These are phyloP conservation scores for Colletotrichum tofieldiae DNA, from an alignment of 2,329 filamentous ascomycete genomes.

Conservation along the genomic window DNA sequence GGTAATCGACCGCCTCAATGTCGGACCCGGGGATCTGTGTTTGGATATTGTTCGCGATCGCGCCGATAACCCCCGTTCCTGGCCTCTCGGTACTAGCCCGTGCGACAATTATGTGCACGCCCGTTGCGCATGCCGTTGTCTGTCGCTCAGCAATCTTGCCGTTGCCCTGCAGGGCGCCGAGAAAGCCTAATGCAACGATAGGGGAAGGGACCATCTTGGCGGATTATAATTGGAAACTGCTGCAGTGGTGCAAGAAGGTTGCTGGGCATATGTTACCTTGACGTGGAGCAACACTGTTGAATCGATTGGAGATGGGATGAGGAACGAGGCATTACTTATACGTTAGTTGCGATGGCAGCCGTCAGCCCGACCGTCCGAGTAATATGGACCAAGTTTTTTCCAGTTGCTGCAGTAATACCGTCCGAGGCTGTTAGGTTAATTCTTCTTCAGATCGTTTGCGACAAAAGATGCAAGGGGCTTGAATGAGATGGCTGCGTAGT, in stretches of 20 bases:
- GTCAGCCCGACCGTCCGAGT: not conserved
- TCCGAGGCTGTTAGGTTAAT: not conserved
- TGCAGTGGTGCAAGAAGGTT: not conserved
- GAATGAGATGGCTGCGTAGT: not conserved
- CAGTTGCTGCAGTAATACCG: not conserved
- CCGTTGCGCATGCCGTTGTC: conserved; percentile 50
- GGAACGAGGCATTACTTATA: conserved; percentile 23
- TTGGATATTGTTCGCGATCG: conserved; percentile 52
- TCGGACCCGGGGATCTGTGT: conserved; percentile 52
- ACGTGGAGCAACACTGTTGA: not conserved
- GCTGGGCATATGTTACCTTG: not conserved
- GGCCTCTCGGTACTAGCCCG: conserved; percentile 55
- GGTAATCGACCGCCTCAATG: conserved; percentile 56
- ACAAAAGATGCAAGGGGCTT: not conserved
- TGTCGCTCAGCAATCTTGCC: conserved; percentile 14
- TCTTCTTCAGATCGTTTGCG: conserved; percentile 14
- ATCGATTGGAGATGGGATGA: conserved; percentile 10
- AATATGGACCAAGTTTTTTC: not conserved
- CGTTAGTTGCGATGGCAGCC: conserved; percentile 35
- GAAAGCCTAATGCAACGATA: conserved; percentile 29
- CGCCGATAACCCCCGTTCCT: conserved; percentile 54
- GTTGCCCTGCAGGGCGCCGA: conserved; percentile 25
- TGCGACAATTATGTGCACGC: conserved; percentile 58
- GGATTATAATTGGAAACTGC: not conserved
- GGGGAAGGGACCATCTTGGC: conserved; percentile 35